These are phyloP conservation scores for Alternaria panax DNA, from an alignment of 2,329 filamentous ascomycete genomes.

Conservation along the genomic window DNA sequence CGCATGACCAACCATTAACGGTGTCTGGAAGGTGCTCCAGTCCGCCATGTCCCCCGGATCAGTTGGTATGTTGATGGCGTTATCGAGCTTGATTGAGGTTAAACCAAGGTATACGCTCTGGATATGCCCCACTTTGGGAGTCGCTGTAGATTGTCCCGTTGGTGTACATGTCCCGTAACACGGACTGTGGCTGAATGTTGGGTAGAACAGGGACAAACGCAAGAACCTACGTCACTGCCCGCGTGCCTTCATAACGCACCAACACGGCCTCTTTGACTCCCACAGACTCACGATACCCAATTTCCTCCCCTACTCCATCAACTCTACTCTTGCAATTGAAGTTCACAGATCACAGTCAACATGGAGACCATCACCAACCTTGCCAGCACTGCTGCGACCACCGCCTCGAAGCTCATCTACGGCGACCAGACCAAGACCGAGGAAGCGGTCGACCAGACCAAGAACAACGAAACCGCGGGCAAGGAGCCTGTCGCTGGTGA, in stretches of 20 bases:
- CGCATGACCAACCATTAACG: background rate
- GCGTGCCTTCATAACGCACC: slow-evolving; percentile 20
- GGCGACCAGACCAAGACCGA: slow-evolving; percentile 38
- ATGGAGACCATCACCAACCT: slow-evolving; percentile 53
- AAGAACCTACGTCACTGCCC: slow-evolving; percentile 30
- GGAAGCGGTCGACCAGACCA: slow-evolving; percentile 29
- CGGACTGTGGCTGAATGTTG: slow-evolving; percentile 14
- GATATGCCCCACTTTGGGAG: slow-evolving; percentile 24
- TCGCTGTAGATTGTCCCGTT: slow-evolving; percentile 23
- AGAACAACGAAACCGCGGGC: slow-evolving; percentile 50
- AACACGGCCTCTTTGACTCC: slow-evolving; percentile 11
- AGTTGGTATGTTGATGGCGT: background rate
- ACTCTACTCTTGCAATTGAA: slow-evolving; percentile 2
- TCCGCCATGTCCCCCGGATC: background rate
- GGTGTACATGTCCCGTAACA: slow-evolving; percentile 18
- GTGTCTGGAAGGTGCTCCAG: background rate
- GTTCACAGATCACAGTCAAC: slow-evolving; percentile 6
- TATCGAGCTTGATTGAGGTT: slow-evolving; percentile 2
- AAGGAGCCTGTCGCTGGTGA: slow-evolving; percentile 76
- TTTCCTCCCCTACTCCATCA: background rate
- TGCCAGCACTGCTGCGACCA: slow-evolving; percentile 31
- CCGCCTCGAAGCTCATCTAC: slow-evolving; percentile 49
- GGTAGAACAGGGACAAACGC: slow-evolving; percentile 19
- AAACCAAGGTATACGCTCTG: slow-evolving; percentile 8
- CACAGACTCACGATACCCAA: slow-evolving; percentile 4